Evolutionary conservation across 257 asterid genomes (phyloP), one percentile per base, ranked within the genome.

Genomic region (Petunia secreta): DNA sequence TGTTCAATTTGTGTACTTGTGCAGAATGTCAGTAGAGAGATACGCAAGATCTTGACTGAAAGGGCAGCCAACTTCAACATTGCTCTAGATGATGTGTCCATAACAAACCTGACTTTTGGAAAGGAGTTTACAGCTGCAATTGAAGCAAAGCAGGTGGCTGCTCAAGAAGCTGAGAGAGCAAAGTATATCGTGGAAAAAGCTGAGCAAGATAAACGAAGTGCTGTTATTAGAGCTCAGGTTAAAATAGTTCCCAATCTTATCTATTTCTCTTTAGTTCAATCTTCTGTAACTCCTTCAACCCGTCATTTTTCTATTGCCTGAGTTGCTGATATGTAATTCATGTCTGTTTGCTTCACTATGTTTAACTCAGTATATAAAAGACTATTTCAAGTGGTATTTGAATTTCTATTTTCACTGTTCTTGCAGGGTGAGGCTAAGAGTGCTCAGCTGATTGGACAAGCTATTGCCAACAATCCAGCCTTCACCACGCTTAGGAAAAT

Each of bases 81-180:
- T 62, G 98, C 98, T 16, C 78, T 94, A 85, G 98, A 94, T 80
- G 98, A 94, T 84, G 98, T 92, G 68, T 92, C 98, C 48, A 94
- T 94, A 40, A 94, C 98, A 48, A 86, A 83, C 81, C 87, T 94
- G 84, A 93, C 98, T 73, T 94, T 93, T 65, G 98, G 98, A 41
- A 91, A 43, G 85, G 98, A 94, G 81, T 94, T 93, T 84, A 91
- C 97, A n/a, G 93, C 97, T 82, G 97, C 98, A 80, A 92, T 94
- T 80, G 98, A 94, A 92, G 98, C 97, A 80, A 94, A 94, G 62
- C 98, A 92, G 84, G 96, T 94, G 13, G 97, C 98, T 79, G 98
- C 98, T 39, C 98, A 92, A 85, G 98, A 94, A 83, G 98, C 98
- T 48, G 98, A 94, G 87, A 91, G 98, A 86, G 98, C 98, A 50